Conservation (phyloP, 768 basidiomycete genomes). For the Dentipellis sp. region DNA sequence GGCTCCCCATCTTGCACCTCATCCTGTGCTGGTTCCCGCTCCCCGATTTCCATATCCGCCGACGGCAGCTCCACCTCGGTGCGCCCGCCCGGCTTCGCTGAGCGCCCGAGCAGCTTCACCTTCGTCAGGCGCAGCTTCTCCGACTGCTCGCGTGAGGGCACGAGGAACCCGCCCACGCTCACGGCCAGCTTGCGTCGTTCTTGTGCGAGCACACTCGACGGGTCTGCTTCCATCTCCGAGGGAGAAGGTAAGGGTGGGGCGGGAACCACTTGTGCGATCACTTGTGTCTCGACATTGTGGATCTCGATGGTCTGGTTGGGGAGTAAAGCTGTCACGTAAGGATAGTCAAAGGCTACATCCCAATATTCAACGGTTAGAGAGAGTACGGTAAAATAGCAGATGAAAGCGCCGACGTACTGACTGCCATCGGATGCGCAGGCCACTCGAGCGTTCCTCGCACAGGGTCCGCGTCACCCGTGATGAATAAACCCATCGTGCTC, state of each 20-base stretch:
- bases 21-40: not conserved
- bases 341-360: conserved; percentile 64
- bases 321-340: conserved; percentile 70
- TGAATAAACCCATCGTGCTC: conserved; percentile 77
- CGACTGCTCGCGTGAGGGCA: conserved; percentile 31
- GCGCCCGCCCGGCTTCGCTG: conserved; percentile 10
- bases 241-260: conserved; percentile 25
- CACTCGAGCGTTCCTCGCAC: conserved; percentile 85
- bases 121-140: conserved; percentile 26
- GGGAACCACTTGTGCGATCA: conserved; percentile 59
- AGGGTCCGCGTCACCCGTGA: conserved; percentile 79
- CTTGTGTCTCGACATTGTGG: conserved; percentile 70
- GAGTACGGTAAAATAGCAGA: not conserved
- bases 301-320: conserved; percentile 74
- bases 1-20: not conserved
- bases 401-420: conserved; percentile 44
- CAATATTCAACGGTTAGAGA: too few relatives aligned
- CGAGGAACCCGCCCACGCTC: conserved; percentile 28
- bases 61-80: not conserved
- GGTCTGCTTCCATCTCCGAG: conserved; percentile 14
- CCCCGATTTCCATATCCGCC: not conserved
- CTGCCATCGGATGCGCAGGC: conserved; percentile 64
- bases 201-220: conserved; percentile 11
- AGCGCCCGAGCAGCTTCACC: conserved; percentile 9
- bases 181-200: conserved; percentile 22